Percentiles rank a stretch among this genome's conserved stretches.
phyloP scores from a whole-genome alignment of 2,329 filamentous ascomycete genomes.

The Penicillium sp. region DNA sequence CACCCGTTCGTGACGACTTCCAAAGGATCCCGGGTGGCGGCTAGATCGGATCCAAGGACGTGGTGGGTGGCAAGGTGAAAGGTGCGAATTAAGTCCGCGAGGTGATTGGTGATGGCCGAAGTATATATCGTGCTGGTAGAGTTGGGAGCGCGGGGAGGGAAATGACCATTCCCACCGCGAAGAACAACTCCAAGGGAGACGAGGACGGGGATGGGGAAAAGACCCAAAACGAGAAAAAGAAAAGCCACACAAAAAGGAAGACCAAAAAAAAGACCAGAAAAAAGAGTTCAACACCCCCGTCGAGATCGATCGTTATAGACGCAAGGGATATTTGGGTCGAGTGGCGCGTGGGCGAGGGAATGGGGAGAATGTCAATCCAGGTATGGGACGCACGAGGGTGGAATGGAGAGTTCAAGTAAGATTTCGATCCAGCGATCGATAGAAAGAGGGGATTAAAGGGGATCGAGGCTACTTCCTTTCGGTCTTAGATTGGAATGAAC shows the following conservation, averaged over 20 bases:
- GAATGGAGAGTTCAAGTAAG: constrained; percentile 17
- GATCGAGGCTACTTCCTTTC: constrained; percentile 26
- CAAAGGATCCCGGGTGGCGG: constrained; percentile 10
- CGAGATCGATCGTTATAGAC: too few relatives aligned
- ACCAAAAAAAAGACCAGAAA: too few relatives aligned
- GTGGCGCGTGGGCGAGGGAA: neutral
- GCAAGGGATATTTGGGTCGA: too few relatives aligned
- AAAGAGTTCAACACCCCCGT: too few relatives aligned
- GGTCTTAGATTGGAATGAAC: constrained; percentile 23
- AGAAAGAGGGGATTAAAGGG: constrained; percentile 5
- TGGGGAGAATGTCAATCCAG: constrained; percentile 24
- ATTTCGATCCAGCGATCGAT: constrained; percentile 20
- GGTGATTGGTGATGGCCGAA: too few relatives aligned
- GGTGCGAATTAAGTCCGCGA: constrained; percentile 15
- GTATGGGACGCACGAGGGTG: constrained; percentile 19
- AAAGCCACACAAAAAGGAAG: too few relatives aligned
- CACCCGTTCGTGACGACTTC: constrained; percentile 14
- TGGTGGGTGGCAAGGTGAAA: neutral
- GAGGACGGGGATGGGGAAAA: too few relatives aligned
- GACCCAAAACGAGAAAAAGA: too few relatives aligned
- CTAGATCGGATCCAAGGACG: constrained; percentile 4
- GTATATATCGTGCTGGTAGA: too few relatives aligned
- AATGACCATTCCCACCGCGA: too few relatives aligned
- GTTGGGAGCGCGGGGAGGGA: too few relatives aligned
- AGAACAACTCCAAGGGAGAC: too few relatives aligned